Base-by-base conservation (phyloP, 306 rosid genomes). In the Fragaria iinumae region DNA sequence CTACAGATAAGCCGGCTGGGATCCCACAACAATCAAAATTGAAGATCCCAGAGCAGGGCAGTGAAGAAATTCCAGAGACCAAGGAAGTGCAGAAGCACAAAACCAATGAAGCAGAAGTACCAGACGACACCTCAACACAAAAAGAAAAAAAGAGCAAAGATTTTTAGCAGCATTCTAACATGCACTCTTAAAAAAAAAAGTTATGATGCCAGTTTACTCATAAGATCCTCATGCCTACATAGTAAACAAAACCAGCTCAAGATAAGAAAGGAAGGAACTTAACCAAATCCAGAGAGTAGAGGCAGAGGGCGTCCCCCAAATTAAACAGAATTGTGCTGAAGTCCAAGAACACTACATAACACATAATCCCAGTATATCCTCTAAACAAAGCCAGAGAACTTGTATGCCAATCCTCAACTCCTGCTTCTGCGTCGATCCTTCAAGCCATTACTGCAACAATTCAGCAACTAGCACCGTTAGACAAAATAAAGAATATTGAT, bases 391-490 rank as follows among this genome's bases (percentile, higher is more conserved):
- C 76, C 82, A 76, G 66, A 73, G 45, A 71, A 70, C 74, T 62
- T 68, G 76, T 66, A 77, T 13, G 39, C 69, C 68, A 49, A 72
- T 77, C 82, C 74, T 92, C 80, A 95, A 80, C 99, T 95, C 82
- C 97, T 91, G 92, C 97, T 92, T 23, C 97, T 75, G 83, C 90
- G 97, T 0, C 97, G 91, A 36, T 95, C 99, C 88, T 90, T 92
- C 62, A 91, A 59, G 45, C 97, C 97, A 82, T 92, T 95, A 73
- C 99, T 95, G 93, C 83, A 92, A 43, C 62, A 67, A 49, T 17
- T 69, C 75, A 85, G 44, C 69, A 50, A 44, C 32, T 18, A 4
- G 57, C 2, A 47, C 45, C 3, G 44, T 69, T 76, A 36, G 72
- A 43, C 21, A n/a, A 82, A 82, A 77, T 64, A 75, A 77, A 76